Evolutionary conservation across 1,139 yeast species (phyloP).

Genomic region (Candida sp.): DNA sequence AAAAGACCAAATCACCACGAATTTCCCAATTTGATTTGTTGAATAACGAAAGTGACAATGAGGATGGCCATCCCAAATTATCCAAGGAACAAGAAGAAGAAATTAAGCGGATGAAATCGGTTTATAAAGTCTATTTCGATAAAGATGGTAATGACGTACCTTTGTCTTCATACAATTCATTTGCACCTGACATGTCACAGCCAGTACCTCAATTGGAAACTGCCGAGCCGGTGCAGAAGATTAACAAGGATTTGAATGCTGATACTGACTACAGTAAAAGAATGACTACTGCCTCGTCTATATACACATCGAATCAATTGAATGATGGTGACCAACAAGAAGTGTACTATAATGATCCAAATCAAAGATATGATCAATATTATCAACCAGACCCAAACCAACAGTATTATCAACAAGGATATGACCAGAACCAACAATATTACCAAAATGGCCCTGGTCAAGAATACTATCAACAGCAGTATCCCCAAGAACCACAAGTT

Average conservation of each 20-base stretch:
- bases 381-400: slow-evolving; percentile 17
- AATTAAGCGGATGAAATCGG: slow-evolving; percentile 70
- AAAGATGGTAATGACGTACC: slow-evolving; percentile 36
- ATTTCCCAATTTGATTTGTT: slow-evolving; percentile 39
- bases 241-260: slow-evolving; percentile 30
- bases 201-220: slow-evolving; percentile 26
- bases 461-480: slow-evolving; percentile 12
- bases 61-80: slow-evolving; percentile 21
- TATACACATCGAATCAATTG: slow-evolving; percentile 25
- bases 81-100: slow-evolving; percentile 64
- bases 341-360: slow-evolving; percentile 12
- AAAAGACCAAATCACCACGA: slow-evolving; percentile 26
- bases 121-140: slow-evolving; percentile 72
- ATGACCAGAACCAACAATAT: slow-evolving; percentile 10
- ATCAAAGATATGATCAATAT: slow-evolving; percentile 16
- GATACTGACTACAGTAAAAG: slow-evolving; percentile 39
- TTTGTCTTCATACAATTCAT: slow-evolving; percentile 5
- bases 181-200: slow-evolving; percentile 9
- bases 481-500: slow-evolving; percentile 12
- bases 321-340: slow-evolving; percentile 10
- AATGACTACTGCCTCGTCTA: slow-evolving; percentile 41
- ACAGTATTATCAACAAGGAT: slow-evolving; percentile 7
- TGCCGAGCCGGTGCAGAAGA: slow-evolving; percentile 16
- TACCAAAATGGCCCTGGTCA: slow-evolving; percentile 13
- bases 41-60: slow-evolving; percentile 39